Base-by-base conservation (phyloP, 345 rosid species). In the Pistacia vera region DNA sequence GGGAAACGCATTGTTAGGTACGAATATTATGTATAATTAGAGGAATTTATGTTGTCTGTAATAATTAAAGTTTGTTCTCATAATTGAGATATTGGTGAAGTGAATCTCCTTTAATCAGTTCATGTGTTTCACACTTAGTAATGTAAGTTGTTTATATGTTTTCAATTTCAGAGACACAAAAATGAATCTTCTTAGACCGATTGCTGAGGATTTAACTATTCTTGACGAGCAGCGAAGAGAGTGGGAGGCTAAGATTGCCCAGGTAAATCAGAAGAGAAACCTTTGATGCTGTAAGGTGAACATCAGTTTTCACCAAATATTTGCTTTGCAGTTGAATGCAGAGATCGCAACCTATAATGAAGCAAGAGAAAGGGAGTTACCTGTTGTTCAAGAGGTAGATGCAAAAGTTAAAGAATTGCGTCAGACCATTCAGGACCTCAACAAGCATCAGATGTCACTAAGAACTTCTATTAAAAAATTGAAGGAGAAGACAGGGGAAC, bases 401-500 rank as follows among this genome's bases (percentile, higher is more conserved):
- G 75, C 82, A 4, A 82, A 78, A 74, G 89, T 94, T 65, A 87
- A 90, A 78, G 93, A 92, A 66, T 82, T 96, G 70, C 88, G 71
- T 18, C 90, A 89, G 81, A 87, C 80, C 7, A 85, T 96, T 81
- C 77, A 82, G 55, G 88, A 81, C 54, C 94, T 92, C 66, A 93
- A 94, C 90, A 87, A 85, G 79, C 86, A 89, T 63, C 99, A 96
- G 86, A 61, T 83, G 82, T 86, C 95, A 54, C 84, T 91, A 41
- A 87, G 88, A 78, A 81, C 90, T 76, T 75, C 88, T 16, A 82
- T 80, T 41, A 77, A 89, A 20, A 88, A 89, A 63, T 76, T 88
- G 90, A 92, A 85, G 85, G 94, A 92, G 65, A 91, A 82, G 80
- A 71, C 78, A 70, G 84, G 74, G 52, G 90, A 88, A 68, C 78